A percentile compares a stretch with the other conserved stretches of the same genome.
These are phyloP conservation scores for Komagataella kurtzmanii DNA, from an alignment of 805 yeast species.

Conservation along the genomic window DNA sequence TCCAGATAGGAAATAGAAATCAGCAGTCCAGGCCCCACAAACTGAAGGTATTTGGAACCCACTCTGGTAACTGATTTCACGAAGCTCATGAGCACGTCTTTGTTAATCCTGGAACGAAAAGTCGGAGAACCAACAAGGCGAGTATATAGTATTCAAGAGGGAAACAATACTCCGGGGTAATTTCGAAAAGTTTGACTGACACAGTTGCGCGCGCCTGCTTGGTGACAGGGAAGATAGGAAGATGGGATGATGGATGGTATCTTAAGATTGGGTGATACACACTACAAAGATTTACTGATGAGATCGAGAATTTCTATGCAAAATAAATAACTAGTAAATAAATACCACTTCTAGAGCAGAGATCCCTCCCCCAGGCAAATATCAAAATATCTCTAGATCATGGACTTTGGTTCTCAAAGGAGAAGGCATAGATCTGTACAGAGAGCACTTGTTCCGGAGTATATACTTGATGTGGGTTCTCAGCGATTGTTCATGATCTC, in stretches of 20 bases:
- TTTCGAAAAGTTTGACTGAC: not conserved
- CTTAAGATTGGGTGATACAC: not conserved
- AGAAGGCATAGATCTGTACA: constrained; percentile 4
- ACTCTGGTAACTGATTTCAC: not conserved
- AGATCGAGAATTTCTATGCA: not conserved
- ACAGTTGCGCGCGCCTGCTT: not conserved
- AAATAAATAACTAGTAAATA: not conserved
- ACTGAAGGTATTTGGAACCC: constrained; percentile 37
- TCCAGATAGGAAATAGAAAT: constrained; percentile 88
- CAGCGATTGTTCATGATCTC: constrained; percentile 63
- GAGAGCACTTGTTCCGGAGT: constrained; percentile 43
- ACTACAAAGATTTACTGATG: not conserved
- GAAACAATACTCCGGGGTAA: not conserved
- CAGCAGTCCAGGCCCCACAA: constrained; percentile 81
- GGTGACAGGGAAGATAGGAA: not conserved
- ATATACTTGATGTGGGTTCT: constrained; percentile 56
- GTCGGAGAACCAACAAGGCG: not conserved
- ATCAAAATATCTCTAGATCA: not conserved
- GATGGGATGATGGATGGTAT: not conserved
- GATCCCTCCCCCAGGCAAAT: not conserved
- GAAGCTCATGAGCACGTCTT: not conserved
- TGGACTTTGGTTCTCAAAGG: not conserved
- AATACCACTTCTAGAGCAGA: not conserved
- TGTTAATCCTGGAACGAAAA: not conserved
- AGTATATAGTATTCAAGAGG: not conserved